A percentile compares a stretch with the other conserved stretches of the same genome.
Evolutionary conservation across 2,329 filamentous ascomycete species (phyloP).

Genomic region (Alternaria sp.): DNA sequence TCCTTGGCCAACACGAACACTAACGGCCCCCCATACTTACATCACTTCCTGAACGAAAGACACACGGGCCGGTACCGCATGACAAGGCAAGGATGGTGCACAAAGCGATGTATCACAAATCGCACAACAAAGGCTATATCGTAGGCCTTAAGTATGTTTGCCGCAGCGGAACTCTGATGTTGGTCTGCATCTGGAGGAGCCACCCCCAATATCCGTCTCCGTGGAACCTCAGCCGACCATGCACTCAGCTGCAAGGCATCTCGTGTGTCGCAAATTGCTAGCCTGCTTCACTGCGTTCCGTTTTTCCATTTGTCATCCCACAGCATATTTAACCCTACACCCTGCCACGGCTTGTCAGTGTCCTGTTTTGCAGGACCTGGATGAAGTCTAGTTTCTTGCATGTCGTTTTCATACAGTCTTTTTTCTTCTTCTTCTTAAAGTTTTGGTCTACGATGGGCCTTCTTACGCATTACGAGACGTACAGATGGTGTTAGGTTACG

Average conservation of each 20-base stretch:
- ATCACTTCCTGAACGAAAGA: conserved; percentile 25
- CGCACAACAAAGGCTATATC: conserved; percentile 28
- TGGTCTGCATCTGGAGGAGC: conserved; percentile 30
- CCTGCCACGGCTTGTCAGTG: conserved; percentile 21
- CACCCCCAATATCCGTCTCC: conserved; percentile 15
- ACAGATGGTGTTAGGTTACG: conserved; percentile 33
- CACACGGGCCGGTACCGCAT: conserved; percentile 32
- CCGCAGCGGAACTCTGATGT: conserved; percentile 29
- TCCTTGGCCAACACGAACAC: conserved; percentile 24
- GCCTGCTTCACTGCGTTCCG: conserved; percentile 10
- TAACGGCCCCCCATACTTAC: conserved; percentile 8
- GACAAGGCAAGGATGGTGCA: conserved; percentile 22
- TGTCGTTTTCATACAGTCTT: conserved; percentile 11
- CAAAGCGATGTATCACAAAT: conserved; percentile 16
- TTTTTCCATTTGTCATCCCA: conserved; percentile 19
- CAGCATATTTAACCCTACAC: conserved; percentile 42
- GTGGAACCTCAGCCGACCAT: conserved; percentile 10
- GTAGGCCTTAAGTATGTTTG: conserved; percentile 17
- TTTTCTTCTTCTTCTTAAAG: conserved; percentile 5
- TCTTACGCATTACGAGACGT: conserved; percentile 25
- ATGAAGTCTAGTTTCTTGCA: conserved; percentile 32
- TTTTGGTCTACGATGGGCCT: conserved; percentile 15
- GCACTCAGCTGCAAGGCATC: conserved; percentile 4
- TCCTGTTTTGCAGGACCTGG: conserved; percentile 37
- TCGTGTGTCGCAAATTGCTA: conserved; percentile 5